These are phyloP conservation scores for Geotrichum ghanense DNA, from an alignment of 805 yeast genomes.

Conservation along the genomic window DNA sequence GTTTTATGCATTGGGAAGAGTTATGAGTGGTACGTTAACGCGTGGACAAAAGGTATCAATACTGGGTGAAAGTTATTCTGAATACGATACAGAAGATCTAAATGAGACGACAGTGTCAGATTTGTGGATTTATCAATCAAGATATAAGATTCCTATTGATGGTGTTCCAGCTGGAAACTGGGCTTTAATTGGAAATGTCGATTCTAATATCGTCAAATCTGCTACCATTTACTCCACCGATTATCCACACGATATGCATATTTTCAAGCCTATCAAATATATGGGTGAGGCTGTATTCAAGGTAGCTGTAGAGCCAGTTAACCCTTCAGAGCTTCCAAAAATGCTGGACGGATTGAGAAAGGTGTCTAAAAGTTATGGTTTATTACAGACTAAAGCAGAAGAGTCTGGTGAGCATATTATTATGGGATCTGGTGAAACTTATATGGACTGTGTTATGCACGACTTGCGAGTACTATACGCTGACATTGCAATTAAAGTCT, in stretches of 20 bases:
- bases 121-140: conserved; percentile 48
- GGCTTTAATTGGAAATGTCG: conserved; percentile 57
- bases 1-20: conserved; percentile 48
- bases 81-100: conserved; percentile 42
- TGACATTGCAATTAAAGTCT: conserved; percentile 61
- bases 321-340: conserved; percentile 68
- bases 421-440: conserved; percentile 77
- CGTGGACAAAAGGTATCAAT: conserved; percentile 39
- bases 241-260: conserved; percentile 19
- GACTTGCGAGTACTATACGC: conserved; percentile 59
- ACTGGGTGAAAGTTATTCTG: conserved; percentile 40
- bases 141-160: conserved; percentile 49
- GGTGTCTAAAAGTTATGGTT: conserved; percentile 51
- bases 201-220: conserved; percentile 41
- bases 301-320: conserved; percentile 70
- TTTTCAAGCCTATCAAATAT: conserved; percentile 34
- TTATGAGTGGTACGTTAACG: conserved; percentile 48
- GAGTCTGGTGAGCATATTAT: conserved; percentile 82
- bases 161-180: conserved; percentile 55
- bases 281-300: conserved; percentile 54
- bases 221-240: conserved; percentile 39
- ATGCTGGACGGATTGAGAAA: conserved; percentile 59
- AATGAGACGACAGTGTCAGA: conserved; percentile 25
- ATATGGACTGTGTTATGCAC: conserved; percentile 70
- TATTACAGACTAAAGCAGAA: conserved; percentile 60